Evolutionary conservation across 2,329 filamentous ascomycete species (phyloP).

Genomic region (Penicillium sclerotigenum): DNA sequence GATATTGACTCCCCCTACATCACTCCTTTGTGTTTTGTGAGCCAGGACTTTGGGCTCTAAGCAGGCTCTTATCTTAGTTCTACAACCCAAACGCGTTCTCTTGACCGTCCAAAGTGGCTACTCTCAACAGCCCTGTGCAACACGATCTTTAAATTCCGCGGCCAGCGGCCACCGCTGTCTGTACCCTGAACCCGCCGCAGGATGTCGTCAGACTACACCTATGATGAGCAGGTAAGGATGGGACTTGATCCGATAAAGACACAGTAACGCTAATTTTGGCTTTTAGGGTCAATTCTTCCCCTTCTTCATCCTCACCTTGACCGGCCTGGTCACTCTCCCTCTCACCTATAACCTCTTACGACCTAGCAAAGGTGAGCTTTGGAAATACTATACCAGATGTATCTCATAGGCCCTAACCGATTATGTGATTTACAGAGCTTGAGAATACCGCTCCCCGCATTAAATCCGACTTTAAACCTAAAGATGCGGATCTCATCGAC

Average conservation of each 20-base stretch:
- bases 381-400: background rate
- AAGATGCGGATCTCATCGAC: conserved; percentile 80
- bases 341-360: conserved; percentile 85
- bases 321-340: conserved; percentile 81
- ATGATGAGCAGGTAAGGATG: conserved; percentile 76
- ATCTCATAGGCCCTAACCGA: background rate
- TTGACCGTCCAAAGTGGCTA: conserved; percentile 9
- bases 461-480: conserved; percentile 73
- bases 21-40: conserved; percentile 23
- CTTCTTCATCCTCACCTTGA: conserved; percentile 93
- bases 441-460: conserved; percentile 80
- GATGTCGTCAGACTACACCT: conserved; percentile 92
- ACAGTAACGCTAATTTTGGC: background rate
- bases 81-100: background rate
- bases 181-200: conserved; percentile 31
- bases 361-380: conserved; percentile 61
- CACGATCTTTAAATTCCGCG: conserved; percentile 27
- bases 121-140: conserved; percentile 20
- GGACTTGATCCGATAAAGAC: background rate
- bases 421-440: conserved; percentile 50
- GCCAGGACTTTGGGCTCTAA: conserved; percentile 13
- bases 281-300: conserved; percentile 91
- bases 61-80: background rate
- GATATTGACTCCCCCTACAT: conserved; percentile 25
- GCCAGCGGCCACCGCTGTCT: conserved; percentile 34